Percentiles rank a stretch among this genome's conserved stretches.
phyloP scores from a whole-genome alignment of 306 rosid genomes.

The Corylus avellana region DNA sequence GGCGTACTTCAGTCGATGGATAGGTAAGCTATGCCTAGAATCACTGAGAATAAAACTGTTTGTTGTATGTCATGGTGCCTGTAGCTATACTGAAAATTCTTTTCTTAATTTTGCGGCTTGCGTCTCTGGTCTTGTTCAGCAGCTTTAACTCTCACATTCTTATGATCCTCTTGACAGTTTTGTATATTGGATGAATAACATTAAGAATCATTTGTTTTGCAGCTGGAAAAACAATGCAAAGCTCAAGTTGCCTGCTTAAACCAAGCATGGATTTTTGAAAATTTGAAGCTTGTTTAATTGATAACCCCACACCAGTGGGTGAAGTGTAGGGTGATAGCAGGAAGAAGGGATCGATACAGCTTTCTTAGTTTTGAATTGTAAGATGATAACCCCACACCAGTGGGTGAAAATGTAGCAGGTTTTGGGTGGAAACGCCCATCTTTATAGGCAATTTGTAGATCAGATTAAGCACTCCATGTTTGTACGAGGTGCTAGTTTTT shows the following conservation, averaged over 20 bases:
- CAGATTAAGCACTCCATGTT: no score
- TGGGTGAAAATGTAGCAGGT: no score
- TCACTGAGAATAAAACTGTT: conserved; percentile 1
- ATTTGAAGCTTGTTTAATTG: conserved; percentile 27
- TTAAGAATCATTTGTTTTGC: conserved; percentile 35
- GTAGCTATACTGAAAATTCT: conserved; percentile 14
- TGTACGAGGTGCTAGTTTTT: no score
- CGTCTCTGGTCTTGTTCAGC: conserved; percentile 86
- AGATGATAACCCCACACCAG: no score
- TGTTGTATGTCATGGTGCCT: background rate
- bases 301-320: background rate
- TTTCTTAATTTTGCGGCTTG: conserved; percentile 58
- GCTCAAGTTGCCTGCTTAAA: conserved; percentile 86
- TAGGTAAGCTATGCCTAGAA: conserved; percentile 48
- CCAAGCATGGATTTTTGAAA: conserved; percentile 27
- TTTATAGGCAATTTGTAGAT: no score
- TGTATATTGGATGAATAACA: conserved; percentile 10
- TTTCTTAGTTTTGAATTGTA: no score
- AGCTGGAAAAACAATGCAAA: conserved; percentile 94
- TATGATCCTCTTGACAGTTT: background rate
- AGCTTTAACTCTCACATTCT: conserved; percentile 39
- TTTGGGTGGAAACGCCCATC: no score
- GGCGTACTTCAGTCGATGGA: conserved; percentile 68
- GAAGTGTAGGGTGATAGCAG: no score
- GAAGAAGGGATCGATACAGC: background rate